Conservation (phyloP, 75 land plant species). For the Cunninghamia lanceolata region DNA sequence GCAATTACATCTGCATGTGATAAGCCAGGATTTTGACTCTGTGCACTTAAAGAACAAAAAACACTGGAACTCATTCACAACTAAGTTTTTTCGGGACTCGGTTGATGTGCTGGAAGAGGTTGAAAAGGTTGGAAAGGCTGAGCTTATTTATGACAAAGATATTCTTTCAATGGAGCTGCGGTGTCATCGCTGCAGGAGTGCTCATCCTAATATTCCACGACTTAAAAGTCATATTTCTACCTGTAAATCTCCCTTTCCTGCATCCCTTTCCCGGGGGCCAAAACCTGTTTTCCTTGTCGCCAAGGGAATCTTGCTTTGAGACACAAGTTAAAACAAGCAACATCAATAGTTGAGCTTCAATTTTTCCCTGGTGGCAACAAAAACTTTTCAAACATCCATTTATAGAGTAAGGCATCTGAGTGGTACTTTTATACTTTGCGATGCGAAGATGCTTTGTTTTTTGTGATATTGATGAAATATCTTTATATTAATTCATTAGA, state of each 20-base stretch:
- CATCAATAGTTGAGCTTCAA: not conserved
- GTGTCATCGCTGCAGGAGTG: conserved; percentile 85
- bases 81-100: conserved; percentile 81
- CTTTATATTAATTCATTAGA: not conserved
- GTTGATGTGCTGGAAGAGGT: conserved; percentile 74
- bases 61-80: conserved; percentile 96
- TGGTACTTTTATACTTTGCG: not conserved
- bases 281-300: not conserved
- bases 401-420: not conserved
- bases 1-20: conserved; percentile 91
- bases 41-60: conserved; percentile 80
- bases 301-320: not conserved
- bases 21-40: conserved; percentile 95
- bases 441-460: not conserved
- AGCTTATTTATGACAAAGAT: conserved; percentile 41
- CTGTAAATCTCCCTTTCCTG: conserved; percentile 64
- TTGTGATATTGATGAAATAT: not conserved
- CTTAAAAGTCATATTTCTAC: conserved; percentile 63
- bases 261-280: conserved; percentile 11
- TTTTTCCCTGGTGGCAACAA: not conserved
- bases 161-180: conserved; percentile 71
- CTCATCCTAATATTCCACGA: conserved; percentile 85
- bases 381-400: not conserved
- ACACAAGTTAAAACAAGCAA: not conserved
- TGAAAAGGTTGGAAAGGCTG: conserved; percentile 42